Percentiles rank a stretch among this genome's conserved stretches.
These are phyloP conservation scores for Hypoxylon sp. DNA, from an alignment of 2,329 filamentous ascomycete genomes.

Conservation along the genomic window DNA sequence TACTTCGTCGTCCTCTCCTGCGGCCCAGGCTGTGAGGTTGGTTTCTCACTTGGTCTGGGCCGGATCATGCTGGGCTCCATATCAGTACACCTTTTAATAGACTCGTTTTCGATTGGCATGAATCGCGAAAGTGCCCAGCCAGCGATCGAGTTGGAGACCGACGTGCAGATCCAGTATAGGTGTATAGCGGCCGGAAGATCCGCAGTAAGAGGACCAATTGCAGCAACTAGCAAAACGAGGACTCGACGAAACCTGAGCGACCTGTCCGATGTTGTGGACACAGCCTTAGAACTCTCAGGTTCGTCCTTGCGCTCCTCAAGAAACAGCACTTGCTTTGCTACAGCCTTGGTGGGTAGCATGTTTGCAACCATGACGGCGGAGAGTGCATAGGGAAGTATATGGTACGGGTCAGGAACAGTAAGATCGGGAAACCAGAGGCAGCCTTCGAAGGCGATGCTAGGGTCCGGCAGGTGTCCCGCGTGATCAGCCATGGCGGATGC, in stretches of 20 bases:
- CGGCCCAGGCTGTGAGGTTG: not conserved
- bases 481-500: constrained; percentile 37
- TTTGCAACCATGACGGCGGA: constrained; percentile 49
- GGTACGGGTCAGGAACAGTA: constrained; percentile 59
- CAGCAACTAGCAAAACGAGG: constrained; percentile 42
- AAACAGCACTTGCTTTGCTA: constrained; percentile 37
- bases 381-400: constrained; percentile 55
- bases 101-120: constrained; percentile 38
- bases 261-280: not conserved
- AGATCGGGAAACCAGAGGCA: constrained; percentile 65
- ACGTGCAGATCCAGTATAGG: constrained; percentile 53
- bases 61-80: constrained; percentile 31
- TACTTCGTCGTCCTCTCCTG: not conserved
- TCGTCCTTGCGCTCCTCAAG: constrained; percentile 26
- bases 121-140: constrained; percentile 30
- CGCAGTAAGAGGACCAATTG: constrained; percentile 50
- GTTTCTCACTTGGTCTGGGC: constrained; percentile 19
- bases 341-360: constrained; percentile 42
- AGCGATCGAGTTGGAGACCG: constrained; percentile 38
- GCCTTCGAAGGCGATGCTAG: constrained; percentile 57
- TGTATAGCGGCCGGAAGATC: constrained; percentile 53
- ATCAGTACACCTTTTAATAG: constrained; percentile 33
- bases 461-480: constrained; percentile 41
- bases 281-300: not conserved
- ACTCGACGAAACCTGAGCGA: constrained; percentile 39